phyloP scores from a whole-genome alignment of 768 basidiomycete species.

The Boletus patriciae region DNA sequence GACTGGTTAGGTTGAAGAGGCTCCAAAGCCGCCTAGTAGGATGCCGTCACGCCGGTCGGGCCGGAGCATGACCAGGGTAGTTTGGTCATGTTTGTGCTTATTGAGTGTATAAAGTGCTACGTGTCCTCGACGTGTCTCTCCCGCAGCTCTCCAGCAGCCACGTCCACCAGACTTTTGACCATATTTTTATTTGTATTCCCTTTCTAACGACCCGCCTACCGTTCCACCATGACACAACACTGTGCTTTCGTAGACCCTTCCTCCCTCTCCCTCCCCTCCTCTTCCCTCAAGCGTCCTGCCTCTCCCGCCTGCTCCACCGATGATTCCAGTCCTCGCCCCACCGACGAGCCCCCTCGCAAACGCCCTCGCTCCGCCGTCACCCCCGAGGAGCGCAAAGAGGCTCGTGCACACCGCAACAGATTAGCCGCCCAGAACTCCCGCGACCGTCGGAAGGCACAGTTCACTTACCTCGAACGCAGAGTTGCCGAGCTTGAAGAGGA shows the following conservation, averaged over 20 bases:
- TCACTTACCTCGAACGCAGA: conserved; percentile 60
- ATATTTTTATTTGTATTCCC: conserved; percentile 23
- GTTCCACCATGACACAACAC: conserved; percentile 25
- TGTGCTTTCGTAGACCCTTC: conserved; percentile 39
- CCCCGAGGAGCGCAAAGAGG: conserved; percentile 81
- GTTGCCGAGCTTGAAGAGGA: conserved; percentile 80
- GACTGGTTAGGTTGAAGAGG: too few relatives aligned
- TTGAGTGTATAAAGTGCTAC: conserved; percentile 32
- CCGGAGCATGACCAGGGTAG: too few relatives aligned
- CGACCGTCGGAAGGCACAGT: conserved; percentile 87
- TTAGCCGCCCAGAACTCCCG: conserved; percentile 93
- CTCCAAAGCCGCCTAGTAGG: too few relatives aligned
- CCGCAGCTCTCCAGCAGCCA: conserved; percentile 22
- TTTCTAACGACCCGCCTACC: not conserved
- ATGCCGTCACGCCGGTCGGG: too few relatives aligned
- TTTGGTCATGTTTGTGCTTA: conserved; percentile 27
- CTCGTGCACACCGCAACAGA: conserved; percentile 86
- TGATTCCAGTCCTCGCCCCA: not conserved
- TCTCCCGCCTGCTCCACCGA: conserved; percentile 29
- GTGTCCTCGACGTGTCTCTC: conserved; percentile 31
- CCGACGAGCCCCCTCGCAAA: conserved; percentile 64
- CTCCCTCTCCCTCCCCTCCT: conserved; percentile 40
- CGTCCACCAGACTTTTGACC: conserved; percentile 18
- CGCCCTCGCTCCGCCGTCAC: conserved; percentile 63
- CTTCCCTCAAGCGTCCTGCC: conserved; percentile 28